Evolutionary conservation across 2,329 filamentous ascomycete genomes (phyloP).

Genomic region (Thermothelomyces thermophilus): DNA sequence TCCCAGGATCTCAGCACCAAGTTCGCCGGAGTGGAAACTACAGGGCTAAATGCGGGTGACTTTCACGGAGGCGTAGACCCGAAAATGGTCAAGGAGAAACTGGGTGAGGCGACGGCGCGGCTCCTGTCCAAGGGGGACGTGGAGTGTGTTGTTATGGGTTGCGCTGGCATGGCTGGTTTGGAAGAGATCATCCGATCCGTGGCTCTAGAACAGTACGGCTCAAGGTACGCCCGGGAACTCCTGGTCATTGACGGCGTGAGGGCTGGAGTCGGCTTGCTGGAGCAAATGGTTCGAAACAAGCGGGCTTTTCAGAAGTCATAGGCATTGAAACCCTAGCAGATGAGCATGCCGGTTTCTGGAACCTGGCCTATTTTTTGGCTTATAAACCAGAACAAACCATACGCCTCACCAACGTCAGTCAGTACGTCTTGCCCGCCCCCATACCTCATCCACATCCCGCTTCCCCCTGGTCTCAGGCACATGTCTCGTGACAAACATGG

Average conservation of each 20-base stretch:
- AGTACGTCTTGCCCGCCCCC: slow-evolving; percentile 59
- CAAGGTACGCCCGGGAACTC: slow-evolving; percentile 47
- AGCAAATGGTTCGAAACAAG: slow-evolving; percentile 44
- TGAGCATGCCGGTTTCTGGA: no score
- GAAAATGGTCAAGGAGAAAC: slow-evolving; percentile 56
- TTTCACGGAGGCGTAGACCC: slow-evolving; percentile 63
- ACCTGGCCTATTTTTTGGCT: no score
- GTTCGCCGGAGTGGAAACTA: slow-evolving; percentile 78
- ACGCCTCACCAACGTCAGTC: slow-evolving; percentile 37
- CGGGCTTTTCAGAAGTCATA: slow-evolving; percentile 34
- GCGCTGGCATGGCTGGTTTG: slow-evolving; percentile 85
- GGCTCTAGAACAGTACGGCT: slow-evolving; percentile 57
- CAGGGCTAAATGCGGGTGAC: slow-evolving; percentile 71
- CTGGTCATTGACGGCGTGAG: slow-evolving; percentile 75
- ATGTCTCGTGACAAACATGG: slow-evolving; percentile 61
- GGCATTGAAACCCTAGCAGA: slow-evolving; percentile 4
- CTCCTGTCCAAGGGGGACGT: slow-evolving; percentile 54
- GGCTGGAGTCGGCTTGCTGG: slow-evolving; percentile 58
- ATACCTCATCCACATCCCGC: slow-evolving; percentile 80
- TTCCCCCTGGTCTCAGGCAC: slow-evolving; percentile 90
- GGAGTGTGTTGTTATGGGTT: slow-evolving; percentile 72
- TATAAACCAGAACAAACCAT: no score
- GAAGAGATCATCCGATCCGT: slow-evolving; percentile 67
- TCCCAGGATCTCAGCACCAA: slow-evolving; percentile 32
- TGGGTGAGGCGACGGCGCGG: slow-evolving; percentile 63